Base-by-base conservation (phyloP, 1,284 basidiomycete genomes). In the Gastroboletus turbinatus region DNA sequence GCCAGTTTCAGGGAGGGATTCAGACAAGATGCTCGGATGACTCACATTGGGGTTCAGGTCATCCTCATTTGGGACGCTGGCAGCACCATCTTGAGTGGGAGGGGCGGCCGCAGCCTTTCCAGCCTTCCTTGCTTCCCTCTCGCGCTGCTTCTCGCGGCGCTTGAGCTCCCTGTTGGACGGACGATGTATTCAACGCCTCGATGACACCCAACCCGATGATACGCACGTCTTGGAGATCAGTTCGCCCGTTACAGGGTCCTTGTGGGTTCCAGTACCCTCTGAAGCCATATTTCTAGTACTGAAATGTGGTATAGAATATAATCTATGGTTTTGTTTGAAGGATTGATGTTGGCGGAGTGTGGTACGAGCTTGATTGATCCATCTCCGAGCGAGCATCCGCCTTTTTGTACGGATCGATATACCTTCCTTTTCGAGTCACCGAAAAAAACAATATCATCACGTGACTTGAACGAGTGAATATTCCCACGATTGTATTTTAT, bases 151-250 rank as follows among this genome's bases (percentile, higher is more conserved):
- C 71, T 89, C 81, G 64, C 94, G 84, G 67, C 90, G 83, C 85
- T 98, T 98, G 69, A 96, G 82, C 75, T 97, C 95, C 67, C 94
- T 98, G 60, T 59, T 53, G 8, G 44, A 54, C 29, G 45, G 11
- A 14, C 49, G 61, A 73, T 73, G 60, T 74, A 75, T 57, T 69
- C 57, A 58, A 35, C 10, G 2, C 21, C 33, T 46, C 25, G 29
- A 46, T 48, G 58, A 52, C 40, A 56, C 25, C 35, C 43, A 40
- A 35, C 33, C 63, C 46, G 59, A 59, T 49, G 46, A 43, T 55
- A 80, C 91, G 65, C 57, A 95, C 94, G 84, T 82, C 84, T 98
- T 98, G 77, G 93, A 96, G 68, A 98, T 86, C 88, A 95, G 83
- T 75, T 97, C 94, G 42, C 94, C 94, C 3, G 95, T 96, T 59